Conservation (phyloP, 768 basidiomycete genomes). For the Kwoniella newhampshirensis region DNA sequence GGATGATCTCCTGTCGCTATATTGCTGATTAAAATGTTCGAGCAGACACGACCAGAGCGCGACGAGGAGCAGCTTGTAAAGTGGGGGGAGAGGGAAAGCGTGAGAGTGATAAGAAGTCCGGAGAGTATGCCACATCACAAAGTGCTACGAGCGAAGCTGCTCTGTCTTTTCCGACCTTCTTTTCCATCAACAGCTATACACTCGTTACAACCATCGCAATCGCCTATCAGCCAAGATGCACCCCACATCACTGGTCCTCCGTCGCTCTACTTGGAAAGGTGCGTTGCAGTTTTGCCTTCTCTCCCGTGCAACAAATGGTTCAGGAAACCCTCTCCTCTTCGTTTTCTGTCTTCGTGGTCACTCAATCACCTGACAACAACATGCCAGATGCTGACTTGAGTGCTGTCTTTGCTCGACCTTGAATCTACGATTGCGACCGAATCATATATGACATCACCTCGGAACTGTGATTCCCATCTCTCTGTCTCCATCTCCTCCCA, state of each 20-base stretch:
- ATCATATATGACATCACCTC: background rate
- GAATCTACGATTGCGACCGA: background rate
- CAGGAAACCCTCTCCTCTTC: no score
- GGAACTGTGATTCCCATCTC: background rate
- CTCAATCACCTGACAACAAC: no score
- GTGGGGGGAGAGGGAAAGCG: background rate
- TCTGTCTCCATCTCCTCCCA: background rate
- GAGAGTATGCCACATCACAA: constrained; percentile 14
- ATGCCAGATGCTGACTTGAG: no score
- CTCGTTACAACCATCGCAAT: background rate
- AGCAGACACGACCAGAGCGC: constrained; percentile 10
- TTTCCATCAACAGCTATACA: no score
- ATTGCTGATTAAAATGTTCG: constrained; percentile 25
- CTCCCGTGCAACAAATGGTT: no score
- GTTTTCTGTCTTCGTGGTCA: background rate
- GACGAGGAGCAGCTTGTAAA: no score
- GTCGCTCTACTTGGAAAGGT: constrained; percentile 58
- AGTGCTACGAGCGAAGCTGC: background rate
- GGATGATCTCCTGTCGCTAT: no score
- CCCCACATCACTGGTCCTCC: constrained; percentile 35
- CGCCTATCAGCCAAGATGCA: constrained; percentile 24
- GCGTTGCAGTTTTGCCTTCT: constrained; percentile 5
- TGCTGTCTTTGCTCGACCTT: no score
- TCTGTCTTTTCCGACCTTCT: background rate
- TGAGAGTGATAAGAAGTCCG: constrained; percentile 4